Evolutionary conservation across 2,329 filamentous ascomycete genomes (phyloP), one percentile per base, ranked within the genome.

Genomic region (Claviceps pusilla): DNA sequence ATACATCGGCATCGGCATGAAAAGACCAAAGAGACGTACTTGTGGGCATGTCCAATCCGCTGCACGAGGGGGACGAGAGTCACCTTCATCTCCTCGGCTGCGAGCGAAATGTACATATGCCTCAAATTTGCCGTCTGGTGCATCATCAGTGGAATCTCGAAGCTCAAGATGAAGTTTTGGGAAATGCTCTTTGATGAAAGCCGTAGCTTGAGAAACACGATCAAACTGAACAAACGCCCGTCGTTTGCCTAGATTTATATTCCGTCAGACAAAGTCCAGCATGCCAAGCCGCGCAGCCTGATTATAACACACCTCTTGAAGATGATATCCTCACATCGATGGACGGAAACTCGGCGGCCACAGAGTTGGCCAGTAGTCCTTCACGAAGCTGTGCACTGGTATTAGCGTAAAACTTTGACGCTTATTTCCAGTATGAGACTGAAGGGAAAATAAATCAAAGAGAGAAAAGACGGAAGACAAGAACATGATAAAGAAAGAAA

Each of bases 191-290:
- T 71, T 69, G 57, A 75, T 63, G 61, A 76, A 72, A 53, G 65
- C 56, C 54, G 68, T 54, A 53, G 73, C 66, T 58, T 74, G 61
- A 51, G 71, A 65, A 50, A 73, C 56, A 57, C 68, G 57, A 56
- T 68, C 60, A 57, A 75, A 69, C 58, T 74, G 65, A 41, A 75
- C 65, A 61, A 73, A 73, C 24, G 72, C 69, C 48, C 71, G 66
- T 41, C 65, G 64, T 55, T 65, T 61, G 24, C 69, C 72, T 74
- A 41, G 9, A 12, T 24, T 24, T 24, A 29, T 31, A 7, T 12
- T 16, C n/a, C 11, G 31, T 46, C 11, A 47, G 41, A 42, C 7
- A 24, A 2, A 11, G n/a, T 45, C 54, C 11, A n/a, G 10, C 12
- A 37, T 37, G 2, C 4, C 3, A 6, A 24, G 24, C 24, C 1